These are phyloP conservation scores for barrel medic (Medicago truncatula) DNA, from an alignment of 306 rosid species.

Conservation along the genomic window MtrunA17r5.0-ANR NC_053042.1:50936501-50937000, in stretches of 20 bases:
- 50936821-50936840: too few relatives aligned
- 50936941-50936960: too few relatives aligned
- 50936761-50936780: conserved; percentile 97
- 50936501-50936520: conserved; percentile 86
- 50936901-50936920: conserved; percentile 6
- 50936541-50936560: conserved; percentile 96
- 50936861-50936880: too few relatives aligned
- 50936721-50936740: conserved; percentile 60
- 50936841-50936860: too few relatives aligned
- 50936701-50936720: conserved; percentile 74
- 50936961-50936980: neutral
- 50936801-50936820: conserved; percentile 67
- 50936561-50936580: conserved; percentile 67
- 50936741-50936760: conserved; percentile 94
- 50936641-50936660: conserved; percentile 94
- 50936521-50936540: conserved; percentile 96
- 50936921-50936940: too few relatives aligned
- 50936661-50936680: conserved; percentile 95
- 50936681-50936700: conserved; percentile 89
- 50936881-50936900: neutral
- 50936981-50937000: conserved; percentile 6
- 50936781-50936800: conserved; percentile 95
- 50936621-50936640: conserved; percentile 36
- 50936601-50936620: conserved; percentile 37
- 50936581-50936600: conserved; percentile 49